Base-by-base conservation (phyloP, 208 protist genomes). In the Pavlovales sp. region DNA sequence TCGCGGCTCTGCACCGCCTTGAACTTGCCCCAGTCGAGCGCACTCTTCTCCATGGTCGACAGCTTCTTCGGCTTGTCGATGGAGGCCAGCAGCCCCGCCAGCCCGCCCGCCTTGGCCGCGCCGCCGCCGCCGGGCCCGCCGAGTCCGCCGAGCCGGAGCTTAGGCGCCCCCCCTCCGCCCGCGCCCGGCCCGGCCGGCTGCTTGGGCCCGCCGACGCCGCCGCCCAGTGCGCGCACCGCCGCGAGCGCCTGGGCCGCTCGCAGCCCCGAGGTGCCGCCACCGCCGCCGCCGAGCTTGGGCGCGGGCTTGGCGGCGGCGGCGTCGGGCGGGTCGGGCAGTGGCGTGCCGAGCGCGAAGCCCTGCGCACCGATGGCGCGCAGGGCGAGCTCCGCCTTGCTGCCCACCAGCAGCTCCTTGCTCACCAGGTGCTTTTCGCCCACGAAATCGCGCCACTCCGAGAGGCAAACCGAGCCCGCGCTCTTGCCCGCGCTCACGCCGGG, bases 21-120 rank as follows among this genome's bases (percentile, higher is more conserved):
- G 71, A 79, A 77, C 38, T 79, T 46, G 40, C 71, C 40, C 83
- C 83, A 87, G 40, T 87, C 83, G 71, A 78, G 83, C 10, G 11
- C 22, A 1, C 39, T 66, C 83, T 87, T 87, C 83, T 87, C 83
- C 83, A 87, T 87, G 67, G 83, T 87, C 28, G 32, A 41, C 57
- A 87, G 42, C 71, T 87, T 87, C 71, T 87, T 87, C 67, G 76
- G 76, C 38, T 67, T 67, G 32, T 47, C 41, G 79, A 83, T 32
- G n/a, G 0, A 11, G n/a, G 71, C 57, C 22, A 71, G 57, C 14
- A 71, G 26, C 14, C 22, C 57, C 18, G 57, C 7, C 57, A 71
- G 20, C 22, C 57, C 57, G 57, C 57, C n/a, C n/a, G n/a, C n/a
- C n/a, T n/a, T n/a, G n/a, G n/a, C n/a, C n/a, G n/a, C 57, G 57